A percentile compares a stretch with the other conserved stretches of the same genome.
Conservation (phyloP, 208 protist species). For the Crithidia expoeki region DNA sequence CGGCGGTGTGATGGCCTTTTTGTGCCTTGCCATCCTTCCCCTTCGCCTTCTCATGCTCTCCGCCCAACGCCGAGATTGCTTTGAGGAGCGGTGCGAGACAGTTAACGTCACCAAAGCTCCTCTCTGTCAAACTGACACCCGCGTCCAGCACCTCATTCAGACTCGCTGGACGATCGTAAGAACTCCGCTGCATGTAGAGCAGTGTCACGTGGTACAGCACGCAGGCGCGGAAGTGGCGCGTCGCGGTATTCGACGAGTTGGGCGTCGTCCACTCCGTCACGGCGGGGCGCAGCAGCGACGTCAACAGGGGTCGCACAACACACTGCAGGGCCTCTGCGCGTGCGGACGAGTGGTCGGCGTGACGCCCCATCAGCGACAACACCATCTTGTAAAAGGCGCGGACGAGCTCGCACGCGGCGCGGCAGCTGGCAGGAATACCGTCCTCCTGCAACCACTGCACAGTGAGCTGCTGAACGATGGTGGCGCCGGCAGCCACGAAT, state of each 20-base stretch:
- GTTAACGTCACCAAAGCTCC: neutral
- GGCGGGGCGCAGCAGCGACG: conserved; percentile 15
- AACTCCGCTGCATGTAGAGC: conserved; percentile 37
- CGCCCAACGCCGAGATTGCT: neutral
- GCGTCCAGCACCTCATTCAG: conserved; percentile 12
- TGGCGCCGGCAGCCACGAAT: conserved; percentile 30
- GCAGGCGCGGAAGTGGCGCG: conserved; percentile 15
- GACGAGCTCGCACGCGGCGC: conserved; percentile 25
- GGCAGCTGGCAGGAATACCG: conserved; percentile 1
- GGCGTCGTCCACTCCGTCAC: conserved; percentile 17
- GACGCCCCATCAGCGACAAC: conserved; percentile 21
- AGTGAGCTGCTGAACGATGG: conserved; percentile 26
- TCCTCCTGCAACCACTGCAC: conserved; percentile 6
- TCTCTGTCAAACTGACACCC: conserved; percentile 13
- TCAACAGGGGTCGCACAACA: conserved; percentile 34
- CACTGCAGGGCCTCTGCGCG: conserved; percentile 16
- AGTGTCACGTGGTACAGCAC: conserved; percentile 48
- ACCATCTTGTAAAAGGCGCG: conserved; percentile 32
- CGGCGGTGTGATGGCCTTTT: neutral
- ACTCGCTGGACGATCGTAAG: neutral
- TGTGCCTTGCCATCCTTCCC: neutral
- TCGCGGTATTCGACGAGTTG: neutral
- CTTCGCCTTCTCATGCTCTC: neutral
- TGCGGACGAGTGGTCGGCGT: conserved; percentile 1
- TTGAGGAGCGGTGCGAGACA: conserved; percentile 6